Evolutionary conservation across 257 asterid genomes (phyloP), one percentile per base, ranked within the genome.

Genomic region (Solanum sitiens): DNA sequence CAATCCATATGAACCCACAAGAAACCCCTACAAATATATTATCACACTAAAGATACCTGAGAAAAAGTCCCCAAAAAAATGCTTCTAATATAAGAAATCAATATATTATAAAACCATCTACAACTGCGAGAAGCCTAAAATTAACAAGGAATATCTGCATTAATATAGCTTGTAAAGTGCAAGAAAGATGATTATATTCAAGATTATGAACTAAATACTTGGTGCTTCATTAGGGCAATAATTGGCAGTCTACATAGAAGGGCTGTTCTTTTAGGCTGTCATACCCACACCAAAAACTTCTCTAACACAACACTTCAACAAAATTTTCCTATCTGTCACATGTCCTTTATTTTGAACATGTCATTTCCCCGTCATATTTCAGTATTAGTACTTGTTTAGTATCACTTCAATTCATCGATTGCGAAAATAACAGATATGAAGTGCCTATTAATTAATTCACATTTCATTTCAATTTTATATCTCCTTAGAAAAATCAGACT

Each of bases 1-100:
- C 90, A 97, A 88, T 83, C 99, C 99, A 86, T 97, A 97, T 30
- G 99, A 97, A 87, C 98, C 99, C 89, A 97, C 98, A 63, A 97
- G 91, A 90, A 95, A 95, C 87, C 98, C 99, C 99, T 97, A 88
- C 88, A 91, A 75, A 85, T 89, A 88, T 80, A 68, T 87, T 40
- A 42, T 39, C 39, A 71, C 27, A 18, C 35, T 61, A 63, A 15
- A 56, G 37, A 37, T 77, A 70, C 74, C 87, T 50, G 72, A 87
- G 85, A 45, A 75, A 37, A 72, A 65, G 61, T 61, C 77, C 86
- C 21, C 56, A 50, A 30, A 18, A 18, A 30, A 0, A 14, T 18
- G 44, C 68, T 80, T 47, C 85, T 47, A 30, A 11, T 6, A 30
- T 5, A 47, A 80, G 85, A 80, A 50, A 47, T 18, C 14, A 23